A percentile compares a stretch with the other conserved stretches of the same genome.
phyloP scores from a whole-genome alignment of 2,329 filamentous ascomycete species.

The Lachnellula occidentalis region DNA sequence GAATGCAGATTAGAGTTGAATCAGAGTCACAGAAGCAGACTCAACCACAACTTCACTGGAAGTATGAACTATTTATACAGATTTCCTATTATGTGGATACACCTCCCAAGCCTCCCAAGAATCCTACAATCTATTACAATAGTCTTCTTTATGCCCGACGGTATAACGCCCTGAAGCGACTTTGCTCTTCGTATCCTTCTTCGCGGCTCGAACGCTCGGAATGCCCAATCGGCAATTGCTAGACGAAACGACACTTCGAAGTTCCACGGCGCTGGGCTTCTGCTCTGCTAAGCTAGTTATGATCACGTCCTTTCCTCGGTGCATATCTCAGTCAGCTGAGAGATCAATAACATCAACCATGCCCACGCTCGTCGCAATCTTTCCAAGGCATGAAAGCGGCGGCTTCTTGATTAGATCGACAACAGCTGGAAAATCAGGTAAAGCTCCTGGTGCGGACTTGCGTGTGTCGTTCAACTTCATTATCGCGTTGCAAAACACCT shows the following conservation, averaged over 20 bases:
- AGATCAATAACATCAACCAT: slow-evolving; percentile 4
- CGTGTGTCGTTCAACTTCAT: not conserved
- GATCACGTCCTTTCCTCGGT: not conserved
- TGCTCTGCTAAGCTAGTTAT: no score
- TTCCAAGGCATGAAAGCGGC: not conserved
- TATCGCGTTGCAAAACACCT: not conserved
- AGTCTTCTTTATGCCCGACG: no score
- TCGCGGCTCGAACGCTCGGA: no score
- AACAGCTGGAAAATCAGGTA: not conserved
- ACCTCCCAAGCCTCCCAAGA: not conserved
- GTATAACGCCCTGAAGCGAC: no score
- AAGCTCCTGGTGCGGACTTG: not conserved
- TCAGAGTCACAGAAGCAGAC: not conserved
- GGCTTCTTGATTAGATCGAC: slow-evolving; percentile 2
- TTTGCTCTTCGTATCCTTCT: no score
- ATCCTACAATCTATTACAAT: no score
- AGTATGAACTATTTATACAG: not conserved
- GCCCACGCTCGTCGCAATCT: not conserved
- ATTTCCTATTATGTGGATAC: not conserved
- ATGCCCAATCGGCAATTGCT: no score
- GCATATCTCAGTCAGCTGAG: not conserved
- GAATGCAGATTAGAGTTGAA: not conserved
- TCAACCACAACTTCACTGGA: not conserved
- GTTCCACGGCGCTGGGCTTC: no score
- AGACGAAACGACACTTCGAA: no score